Evolutionary conservation across 495 filamentous ascomycete species (phyloP).

Genomic region (Achaetomiella virescens): DNA sequence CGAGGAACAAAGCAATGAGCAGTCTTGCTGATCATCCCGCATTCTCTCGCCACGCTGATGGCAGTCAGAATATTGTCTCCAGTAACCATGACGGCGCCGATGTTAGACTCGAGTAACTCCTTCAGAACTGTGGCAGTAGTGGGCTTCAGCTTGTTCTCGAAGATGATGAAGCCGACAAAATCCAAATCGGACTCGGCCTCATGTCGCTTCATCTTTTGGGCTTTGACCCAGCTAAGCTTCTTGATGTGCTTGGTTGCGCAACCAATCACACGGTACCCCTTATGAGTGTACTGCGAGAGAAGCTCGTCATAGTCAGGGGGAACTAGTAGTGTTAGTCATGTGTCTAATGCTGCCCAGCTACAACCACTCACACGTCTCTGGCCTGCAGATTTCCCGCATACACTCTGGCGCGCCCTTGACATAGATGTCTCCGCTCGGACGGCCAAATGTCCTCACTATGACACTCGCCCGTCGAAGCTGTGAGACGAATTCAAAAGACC

Average conservation of each 20-base stretch:
- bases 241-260: slow-evolving; percentile 84
- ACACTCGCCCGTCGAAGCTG: slow-evolving; percentile 92
- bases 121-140: slow-evolving; percentile 69
- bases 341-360: not conserved
- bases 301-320: slow-evolving; percentile 86
- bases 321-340: slow-evolving; percentile 45
- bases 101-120: slow-evolving; percentile 78
- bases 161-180: slow-evolving; percentile 94
- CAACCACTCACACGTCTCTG: slow-evolving; percentile 63
- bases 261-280: slow-evolving; percentile 95
- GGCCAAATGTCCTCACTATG: slow-evolving; percentile 78
- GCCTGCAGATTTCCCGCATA: slow-evolving; percentile 83
- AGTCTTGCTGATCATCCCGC: slow-evolving; percentile 68
- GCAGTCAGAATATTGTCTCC: slow-evolving; percentile 98
- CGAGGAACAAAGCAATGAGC: slow-evolving; percentile 90
- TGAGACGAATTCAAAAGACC: slow-evolving; percentile 92
- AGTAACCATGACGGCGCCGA: slow-evolving; percentile 93
- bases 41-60: slow-evolving; percentile 92
- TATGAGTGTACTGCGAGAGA: slow-evolving; percentile 82
- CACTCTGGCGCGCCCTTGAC: slow-evolving; percentile 97
- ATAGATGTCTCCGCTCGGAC: slow-evolving; percentile 71
- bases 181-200: slow-evolving; percentile 77
- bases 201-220: slow-evolving; percentile 82
- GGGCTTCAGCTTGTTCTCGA: slow-evolving; percentile 96
- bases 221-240: slow-evolving; percentile 85